Conservation (phyloP, 1,284 basidiomycete genomes). For the Xanthoconium separans region DNA sequence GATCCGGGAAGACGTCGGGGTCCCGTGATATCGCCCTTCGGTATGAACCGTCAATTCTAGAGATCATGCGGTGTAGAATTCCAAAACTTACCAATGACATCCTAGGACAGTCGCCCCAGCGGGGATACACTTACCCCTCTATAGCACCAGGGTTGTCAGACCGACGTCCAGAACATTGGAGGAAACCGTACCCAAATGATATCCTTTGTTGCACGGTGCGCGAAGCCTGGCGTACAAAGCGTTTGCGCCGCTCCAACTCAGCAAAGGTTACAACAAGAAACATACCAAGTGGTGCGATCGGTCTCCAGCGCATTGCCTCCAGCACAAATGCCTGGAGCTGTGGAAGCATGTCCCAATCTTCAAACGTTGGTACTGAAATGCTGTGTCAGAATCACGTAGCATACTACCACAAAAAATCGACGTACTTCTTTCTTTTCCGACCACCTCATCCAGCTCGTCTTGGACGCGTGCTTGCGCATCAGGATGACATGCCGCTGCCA, state of each 20-base stretch:
- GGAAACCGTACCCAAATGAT: conserved; percentile 34
- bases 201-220: conserved; percentile 38
- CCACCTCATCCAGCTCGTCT: conserved; percentile 11
- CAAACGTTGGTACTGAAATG: conserved; percentile 10
- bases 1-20: conserved; percentile 23
- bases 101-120: conserved; percentile 10
- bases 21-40: conserved; percentile 15
- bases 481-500: conserved; percentile 14
- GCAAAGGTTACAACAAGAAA: not conserved
- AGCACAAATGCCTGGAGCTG: conserved; percentile 16
- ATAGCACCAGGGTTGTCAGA: not conserved
- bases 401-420: not conserved
- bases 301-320: conserved; percentile 42
- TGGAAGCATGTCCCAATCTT: conserved; percentile 11
- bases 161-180: not conserved
- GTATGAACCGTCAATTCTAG: not conserved
- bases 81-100: conserved; percentile 11
- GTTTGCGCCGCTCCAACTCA: not conserved
- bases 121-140: conserved; percentile 18
- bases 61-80: not conserved
- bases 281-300: conserved; percentile 25
- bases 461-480: conserved; percentile 12
- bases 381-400: not conserved
- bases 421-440: conserved; percentile 12
- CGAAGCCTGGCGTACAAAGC: conserved; percentile 27